Conservation (phyloP, 306 rosid species). For the Citrullus amarus region DNA sequence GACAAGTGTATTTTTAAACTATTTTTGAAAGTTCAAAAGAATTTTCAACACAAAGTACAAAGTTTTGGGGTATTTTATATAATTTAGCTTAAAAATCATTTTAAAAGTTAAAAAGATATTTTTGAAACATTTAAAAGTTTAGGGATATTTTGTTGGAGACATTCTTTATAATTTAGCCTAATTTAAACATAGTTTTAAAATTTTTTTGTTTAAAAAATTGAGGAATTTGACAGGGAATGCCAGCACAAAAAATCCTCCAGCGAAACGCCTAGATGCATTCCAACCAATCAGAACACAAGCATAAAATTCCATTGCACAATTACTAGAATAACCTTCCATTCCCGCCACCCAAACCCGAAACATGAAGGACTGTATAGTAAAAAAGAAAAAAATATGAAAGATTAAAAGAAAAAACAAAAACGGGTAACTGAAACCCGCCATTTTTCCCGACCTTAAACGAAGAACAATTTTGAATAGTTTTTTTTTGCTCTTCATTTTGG, state of each 20-base stretch:
- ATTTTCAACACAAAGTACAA: too few relatives aligned
- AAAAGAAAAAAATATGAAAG: not conserved
- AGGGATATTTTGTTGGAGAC: too few relatives aligned
- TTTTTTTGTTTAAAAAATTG: not conserved
- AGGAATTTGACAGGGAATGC: not conserved
- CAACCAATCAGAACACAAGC: not conserved
- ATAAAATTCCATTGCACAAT: not conserved
- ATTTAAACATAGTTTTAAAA: too few relatives aligned
- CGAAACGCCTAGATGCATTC: not conserved
- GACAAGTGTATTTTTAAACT: too few relatives aligned
- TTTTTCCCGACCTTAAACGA: not conserved
- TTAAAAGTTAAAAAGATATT: too few relatives aligned
- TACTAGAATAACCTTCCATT: not conserved
- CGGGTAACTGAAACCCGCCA: constrained; percentile 10
- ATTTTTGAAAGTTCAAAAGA: too few relatives aligned
- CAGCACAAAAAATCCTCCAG: not conserved
- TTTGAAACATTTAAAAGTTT: too few relatives aligned
- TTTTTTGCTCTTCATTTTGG: not conserved
- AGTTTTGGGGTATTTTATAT: too few relatives aligned
- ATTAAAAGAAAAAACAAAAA: not conserved
- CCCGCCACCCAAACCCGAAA: too few relatives aligned
- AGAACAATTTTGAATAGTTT: not conserved
- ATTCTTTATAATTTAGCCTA: too few relatives aligned
- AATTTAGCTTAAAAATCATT: too few relatives aligned
- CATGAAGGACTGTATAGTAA: not conserved